These are phyloP conservation scores for Rhytidiadelphus loreus DNA, from an alignment of 225 moss, liverwort and hornwort genomes.

Conservation along the genomic window DNA sequence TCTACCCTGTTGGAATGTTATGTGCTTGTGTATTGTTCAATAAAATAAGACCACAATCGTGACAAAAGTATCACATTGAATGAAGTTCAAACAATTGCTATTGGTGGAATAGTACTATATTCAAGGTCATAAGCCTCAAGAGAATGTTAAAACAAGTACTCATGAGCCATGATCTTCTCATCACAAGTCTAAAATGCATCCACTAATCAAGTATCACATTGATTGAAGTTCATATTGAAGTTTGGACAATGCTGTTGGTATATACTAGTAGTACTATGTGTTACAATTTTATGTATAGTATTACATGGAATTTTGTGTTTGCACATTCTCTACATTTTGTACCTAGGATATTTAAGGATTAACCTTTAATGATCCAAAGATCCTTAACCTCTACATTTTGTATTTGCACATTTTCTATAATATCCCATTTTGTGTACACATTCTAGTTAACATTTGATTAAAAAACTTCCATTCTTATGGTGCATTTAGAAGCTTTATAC, in stretches of 20 bases:
- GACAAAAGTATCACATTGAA: neutral
- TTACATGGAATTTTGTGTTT: neutral
- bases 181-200: neutral
- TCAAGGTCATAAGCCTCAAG: rapidly evolving
- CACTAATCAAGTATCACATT: too few relatives aligned
- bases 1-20: neutral
- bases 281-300: neutral
- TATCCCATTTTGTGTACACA: neutral
- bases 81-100: neutral
- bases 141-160: neutral
- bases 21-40: neutral
- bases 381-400: too few relatives aligned
- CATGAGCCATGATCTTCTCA: neutral
- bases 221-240: neutral
- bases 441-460: neutral
- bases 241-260: neutral
- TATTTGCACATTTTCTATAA: neutral
- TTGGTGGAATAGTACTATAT: neutral
- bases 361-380: too few relatives aligned
- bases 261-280: neutral
- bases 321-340: neutral
- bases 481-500: neutral
- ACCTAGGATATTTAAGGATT: too few relatives aligned
- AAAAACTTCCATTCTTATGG: neutral
- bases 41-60: neutral